These are phyloP conservation scores for Casuarina glauca DNA, from an alignment of 306 rosid genomes.

Conservation along the genomic window DNA sequence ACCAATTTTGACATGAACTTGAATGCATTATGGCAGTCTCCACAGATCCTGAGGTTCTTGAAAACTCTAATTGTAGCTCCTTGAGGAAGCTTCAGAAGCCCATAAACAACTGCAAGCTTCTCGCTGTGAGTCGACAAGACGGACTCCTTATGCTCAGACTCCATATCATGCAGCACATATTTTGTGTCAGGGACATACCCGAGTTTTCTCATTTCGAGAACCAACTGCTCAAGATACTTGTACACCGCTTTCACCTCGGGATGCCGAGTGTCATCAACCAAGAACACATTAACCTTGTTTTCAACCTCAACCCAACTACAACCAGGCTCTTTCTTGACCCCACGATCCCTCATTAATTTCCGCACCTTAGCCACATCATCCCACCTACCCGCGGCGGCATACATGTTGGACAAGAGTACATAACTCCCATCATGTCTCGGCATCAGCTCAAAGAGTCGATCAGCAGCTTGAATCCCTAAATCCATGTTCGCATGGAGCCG, in stretches of 20 bases:
- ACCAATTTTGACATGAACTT: slow-evolving; percentile 47
- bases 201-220: slow-evolving; percentile 45
- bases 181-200: slow-evolving; percentile 52
- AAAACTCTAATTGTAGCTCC: slow-evolving; percentile 51
- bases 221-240: slow-evolving; percentile 45
- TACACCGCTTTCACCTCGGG: slow-evolving; percentile 54
- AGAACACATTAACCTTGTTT: slow-evolving; percentile 49
- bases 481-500: slow-evolving; percentile 49
- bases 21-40: slow-evolving; percentile 56
- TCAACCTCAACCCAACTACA: slow-evolving; percentile 64
- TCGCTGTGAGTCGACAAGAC: slow-evolving; percentile 53
- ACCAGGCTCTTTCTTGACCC: slow-evolving; percentile 57
- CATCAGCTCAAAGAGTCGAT: slow-evolving; percentile 39
- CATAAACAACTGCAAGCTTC: slow-evolving; percentile 54
- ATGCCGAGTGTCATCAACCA: slow-evolving; percentile 47
- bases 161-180: slow-evolving; percentile 52
- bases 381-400: slow-evolving; percentile 52
- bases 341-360: slow-evolving; percentile 46
- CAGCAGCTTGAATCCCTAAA: slow-evolving; percentile 48
- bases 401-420: slow-evolving; percentile 48
- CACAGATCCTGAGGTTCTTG: slow-evolving; percentile 52
- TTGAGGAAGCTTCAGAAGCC: slow-evolving; percentile 51
- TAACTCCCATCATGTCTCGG: slow-evolving; percentile 54
- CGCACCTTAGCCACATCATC: slow-evolving; percentile 53
- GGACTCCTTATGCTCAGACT: slow-evolving; percentile 47